These are phyloP conservation scores for Candolleomyces efflorescens DNA, from an alignment of 768 basidiomycete species.

Conservation along the genomic window DNA sequence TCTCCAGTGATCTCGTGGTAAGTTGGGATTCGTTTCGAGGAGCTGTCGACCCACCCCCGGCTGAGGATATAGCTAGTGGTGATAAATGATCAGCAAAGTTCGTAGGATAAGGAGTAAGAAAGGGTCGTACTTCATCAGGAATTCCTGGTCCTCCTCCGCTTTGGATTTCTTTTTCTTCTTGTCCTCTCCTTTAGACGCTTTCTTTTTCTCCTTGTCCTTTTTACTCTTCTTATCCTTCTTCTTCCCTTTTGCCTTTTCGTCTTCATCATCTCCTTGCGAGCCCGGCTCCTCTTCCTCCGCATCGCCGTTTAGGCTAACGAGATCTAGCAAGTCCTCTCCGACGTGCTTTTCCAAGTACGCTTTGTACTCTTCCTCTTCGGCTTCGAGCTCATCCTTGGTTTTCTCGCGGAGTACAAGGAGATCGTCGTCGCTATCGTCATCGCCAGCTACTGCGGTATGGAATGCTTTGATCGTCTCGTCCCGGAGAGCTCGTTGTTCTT, in stretches of 20 bases:
- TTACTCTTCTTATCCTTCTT: conserved; percentile 25
- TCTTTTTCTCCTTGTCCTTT: conserved; percentile 46
- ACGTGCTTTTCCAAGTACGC: conserved; percentile 79
- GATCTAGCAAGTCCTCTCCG: conserved; percentile 59
- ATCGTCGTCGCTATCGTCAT: conserved; percentile 51
- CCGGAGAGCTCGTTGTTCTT: conserved; percentile 74
- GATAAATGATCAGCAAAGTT: neutral
- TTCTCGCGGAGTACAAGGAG: conserved; percentile 72
- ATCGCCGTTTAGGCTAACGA: conserved; percentile 56
- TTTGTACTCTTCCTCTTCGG: conserved; percentile 84
- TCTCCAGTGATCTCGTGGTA: conserved; percentile 70
- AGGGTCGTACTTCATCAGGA: conserved; percentile 76
- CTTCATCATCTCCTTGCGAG: neutral
- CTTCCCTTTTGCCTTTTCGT: conserved; percentile 14
- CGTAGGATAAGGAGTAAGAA: neutral
- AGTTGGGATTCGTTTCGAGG: conserved; percentile 71
- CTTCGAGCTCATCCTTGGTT: conserved; percentile 69
- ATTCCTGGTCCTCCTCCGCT: conserved; percentile 76
- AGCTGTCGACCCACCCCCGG: conserved; percentile 93
- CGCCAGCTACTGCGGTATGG: conserved; percentile 39
- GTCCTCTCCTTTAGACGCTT: conserved; percentile 30
- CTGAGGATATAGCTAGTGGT: conserved; percentile 84
- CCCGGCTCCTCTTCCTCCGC: conserved; percentile 19
- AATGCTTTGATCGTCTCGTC: conserved; percentile 86
- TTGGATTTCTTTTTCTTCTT: conserved; percentile 33